These are phyloP conservation scores for Graphiopsis chlorocephala DNA, from an alignment of 2,329 filamentous ascomycete genomes.

Conservation along the genomic window DNA sequence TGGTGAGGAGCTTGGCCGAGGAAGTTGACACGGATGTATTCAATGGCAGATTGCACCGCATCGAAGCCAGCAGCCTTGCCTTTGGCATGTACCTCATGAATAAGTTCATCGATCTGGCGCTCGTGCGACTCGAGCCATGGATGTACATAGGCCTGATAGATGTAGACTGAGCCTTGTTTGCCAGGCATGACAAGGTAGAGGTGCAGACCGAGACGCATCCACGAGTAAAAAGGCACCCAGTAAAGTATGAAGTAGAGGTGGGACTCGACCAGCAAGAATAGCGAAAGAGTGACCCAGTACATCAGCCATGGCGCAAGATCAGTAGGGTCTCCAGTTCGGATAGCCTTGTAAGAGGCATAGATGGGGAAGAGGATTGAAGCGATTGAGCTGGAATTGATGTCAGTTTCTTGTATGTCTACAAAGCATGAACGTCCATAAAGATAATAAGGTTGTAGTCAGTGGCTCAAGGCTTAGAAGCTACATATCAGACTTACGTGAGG, in stretches of 20 bases:
- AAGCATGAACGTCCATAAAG: background rate
- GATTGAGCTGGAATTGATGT: constrained; percentile 60
- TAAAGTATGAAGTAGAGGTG: constrained; percentile 83
- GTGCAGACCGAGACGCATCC: constrained; percentile 81
- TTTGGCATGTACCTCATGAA: constrained; percentile 74
- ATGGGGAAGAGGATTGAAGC: constrained; percentile 90
- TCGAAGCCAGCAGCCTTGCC: constrained; percentile 72
- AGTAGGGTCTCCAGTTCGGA: constrained; percentile 85
- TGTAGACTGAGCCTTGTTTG: constrained; percentile 82
- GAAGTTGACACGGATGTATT: constrained; percentile 67
- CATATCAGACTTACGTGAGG: constrained; percentile 62
- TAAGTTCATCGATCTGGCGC: constrained; percentile 82
- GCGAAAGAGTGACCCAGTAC: constrained; percentile 94
- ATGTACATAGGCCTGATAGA: constrained; percentile 83
- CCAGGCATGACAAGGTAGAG: constrained; percentile 96
- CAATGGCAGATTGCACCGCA: constrained; percentile 45
- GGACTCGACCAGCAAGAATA: constrained; percentile 76
- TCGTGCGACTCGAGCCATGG: constrained; percentile 89
- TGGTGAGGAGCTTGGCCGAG: constrained; percentile 70
- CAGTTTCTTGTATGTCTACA: constrained; percentile 20
- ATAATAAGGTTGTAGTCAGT: no score
- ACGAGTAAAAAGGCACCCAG: constrained; percentile 94
- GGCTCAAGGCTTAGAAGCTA: no score
- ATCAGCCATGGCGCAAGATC: constrained; percentile 96
- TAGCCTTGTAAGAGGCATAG: constrained; percentile 96